phyloP scores from a whole-genome alignment of 2,329 filamentous ascomycete species.

The Pleomassaria siparia region DNA sequence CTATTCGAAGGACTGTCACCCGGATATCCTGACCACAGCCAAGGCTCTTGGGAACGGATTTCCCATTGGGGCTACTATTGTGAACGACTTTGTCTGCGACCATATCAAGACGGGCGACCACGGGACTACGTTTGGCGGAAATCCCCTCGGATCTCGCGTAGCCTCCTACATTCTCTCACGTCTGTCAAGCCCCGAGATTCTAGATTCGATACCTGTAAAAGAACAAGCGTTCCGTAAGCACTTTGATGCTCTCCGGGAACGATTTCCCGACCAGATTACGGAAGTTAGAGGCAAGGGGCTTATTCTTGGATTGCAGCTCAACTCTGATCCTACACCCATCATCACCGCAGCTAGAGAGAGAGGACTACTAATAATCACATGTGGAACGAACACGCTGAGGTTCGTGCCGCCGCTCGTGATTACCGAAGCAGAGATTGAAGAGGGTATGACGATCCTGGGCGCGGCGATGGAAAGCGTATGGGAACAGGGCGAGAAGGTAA shows the following conservation, averaged over 20 bases:
- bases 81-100: slow-evolving; percentile 66
- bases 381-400: slow-evolving; percentile 85
- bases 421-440: slow-evolving; percentile 74
- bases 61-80: slow-evolving; percentile 82
- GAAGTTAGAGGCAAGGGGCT: slow-evolving; percentile 83
- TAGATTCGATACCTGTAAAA: slow-evolving; percentile 70
- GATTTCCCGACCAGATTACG: slow-evolving; percentile 70
- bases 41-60: slow-evolving; percentile 97
- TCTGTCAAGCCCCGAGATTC: slow-evolving; percentile 70
- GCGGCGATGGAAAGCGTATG: slow-evolving; percentile 63
- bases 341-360: slow-evolving; percentile 85
- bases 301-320: slow-evolving; percentile 84
- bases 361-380: slow-evolving; percentile 87
- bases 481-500: slow-evolving; percentile 36
- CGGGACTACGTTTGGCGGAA: slow-evolving; percentile 92
- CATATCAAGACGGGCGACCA: slow-evolving; percentile 78
- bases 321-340: slow-evolving; percentile 69
- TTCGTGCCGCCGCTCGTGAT: slow-evolving; percentile 89
- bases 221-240: slow-evolving; percentile 60
- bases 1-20: slow-evolving; percentile 78
- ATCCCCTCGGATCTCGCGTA: slow-evolving; percentile 80
- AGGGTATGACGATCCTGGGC: slow-evolving; percentile 74
- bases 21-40: slow-evolving; percentile 89
- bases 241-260: slow-evolving; percentile 58
- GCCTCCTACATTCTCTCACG: slow-evolving; percentile 83